Percentiles rank a stretch among this genome's conserved stretches.
phyloP scores from a whole-genome alignment of 2,329 filamentous ascomycete genomes.

The Hypoxylon sp. region DNA sequence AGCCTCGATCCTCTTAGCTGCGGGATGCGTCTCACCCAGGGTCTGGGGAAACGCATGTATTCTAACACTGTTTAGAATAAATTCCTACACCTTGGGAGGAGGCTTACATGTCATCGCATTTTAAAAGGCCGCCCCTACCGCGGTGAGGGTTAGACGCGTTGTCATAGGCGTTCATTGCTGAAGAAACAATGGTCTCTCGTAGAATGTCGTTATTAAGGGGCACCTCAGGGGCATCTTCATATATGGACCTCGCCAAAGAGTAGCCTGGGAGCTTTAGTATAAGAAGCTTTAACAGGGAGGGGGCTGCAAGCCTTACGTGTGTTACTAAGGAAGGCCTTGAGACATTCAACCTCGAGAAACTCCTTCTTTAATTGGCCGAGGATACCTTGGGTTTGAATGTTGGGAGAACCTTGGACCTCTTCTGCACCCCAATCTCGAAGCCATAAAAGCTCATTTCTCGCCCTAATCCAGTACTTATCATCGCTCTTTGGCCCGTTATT shows the following conservation, averaged over 20 bases:
- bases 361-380: conserved; percentile 71
- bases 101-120: conserved; percentile 79
- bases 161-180: conserved; percentile 80
- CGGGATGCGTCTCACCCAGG: conserved; percentile 65
- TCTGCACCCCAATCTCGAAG: conserved; percentile 77
- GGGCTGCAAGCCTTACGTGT: conserved; percentile 63
- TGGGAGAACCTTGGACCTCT: conserved; percentile 52
- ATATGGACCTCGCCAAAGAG: conserved; percentile 72
- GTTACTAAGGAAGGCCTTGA: conserved; percentile 75
- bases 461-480: conserved; percentile 72
- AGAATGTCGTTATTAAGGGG: conserved; percentile 66
- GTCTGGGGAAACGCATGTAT: conserved; percentile 73
- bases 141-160: conserved; percentile 86
- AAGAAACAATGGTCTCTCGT: conserved; percentile 71
- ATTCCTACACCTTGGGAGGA: conserved; percentile 12
- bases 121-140: conserved; percentile 81
- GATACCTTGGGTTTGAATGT: conserved; percentile 61
- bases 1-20: conserved; percentile 69
- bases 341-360: conserved; percentile 76
- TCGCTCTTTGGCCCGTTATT: conserved; percentile 68
- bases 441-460: conserved; percentile 77
- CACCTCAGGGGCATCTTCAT: conserved; percentile 64
- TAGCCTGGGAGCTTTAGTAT: conserved; percentile 64
- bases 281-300: neutral
- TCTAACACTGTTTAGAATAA: conserved; percentile 55